phyloP scores from a whole-genome alignment of 2,329 filamentous ascomycete species.

The Elsinoe fawcettii region DNA sequence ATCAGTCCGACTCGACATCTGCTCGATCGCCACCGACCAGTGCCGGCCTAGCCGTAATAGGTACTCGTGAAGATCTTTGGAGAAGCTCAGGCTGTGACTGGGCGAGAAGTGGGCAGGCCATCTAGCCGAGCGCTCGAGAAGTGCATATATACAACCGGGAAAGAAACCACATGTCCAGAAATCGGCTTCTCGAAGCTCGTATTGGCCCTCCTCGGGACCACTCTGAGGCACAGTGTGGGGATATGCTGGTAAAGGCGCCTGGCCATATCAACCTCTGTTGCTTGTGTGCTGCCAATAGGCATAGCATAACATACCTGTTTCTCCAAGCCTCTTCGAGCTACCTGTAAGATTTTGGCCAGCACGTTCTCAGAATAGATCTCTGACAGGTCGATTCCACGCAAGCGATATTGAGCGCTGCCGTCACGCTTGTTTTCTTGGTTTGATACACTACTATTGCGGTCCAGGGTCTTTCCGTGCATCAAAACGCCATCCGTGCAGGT shows the following conservation, averaged over 20 bases:
- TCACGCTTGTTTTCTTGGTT: background rate
- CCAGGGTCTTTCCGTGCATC: background rate
- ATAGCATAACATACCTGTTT: background rate
- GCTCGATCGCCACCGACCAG: background rate
- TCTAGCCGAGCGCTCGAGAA: background rate
- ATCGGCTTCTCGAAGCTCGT: background rate
- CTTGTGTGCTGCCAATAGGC: background rate
- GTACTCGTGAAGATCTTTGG: background rate
- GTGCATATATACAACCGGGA: background rate
- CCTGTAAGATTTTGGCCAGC: background rate
- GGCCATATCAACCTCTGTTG: background rate
- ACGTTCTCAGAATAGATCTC: conserved; percentile 1
- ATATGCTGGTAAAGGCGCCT: background rate
- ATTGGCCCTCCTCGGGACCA: background rate
- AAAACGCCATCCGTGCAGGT: background rate
- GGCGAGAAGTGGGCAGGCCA: background rate
- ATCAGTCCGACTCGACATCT: conserved; percentile 34
- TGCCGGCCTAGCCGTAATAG: background rate
- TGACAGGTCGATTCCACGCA: background rate
- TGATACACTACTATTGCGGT: background rate
- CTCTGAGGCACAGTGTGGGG: background rate
- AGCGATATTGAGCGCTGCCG: background rate
- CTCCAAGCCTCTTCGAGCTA: background rate
- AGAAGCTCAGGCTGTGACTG: background rate
- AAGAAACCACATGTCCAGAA: conserved; percentile 8